Percentiles rank a stretch among this genome's conserved stretches.
phyloP scores from a whole-genome alignment of 176 grass and related monocot genomes.

The Olyra latifolia region DNA sequence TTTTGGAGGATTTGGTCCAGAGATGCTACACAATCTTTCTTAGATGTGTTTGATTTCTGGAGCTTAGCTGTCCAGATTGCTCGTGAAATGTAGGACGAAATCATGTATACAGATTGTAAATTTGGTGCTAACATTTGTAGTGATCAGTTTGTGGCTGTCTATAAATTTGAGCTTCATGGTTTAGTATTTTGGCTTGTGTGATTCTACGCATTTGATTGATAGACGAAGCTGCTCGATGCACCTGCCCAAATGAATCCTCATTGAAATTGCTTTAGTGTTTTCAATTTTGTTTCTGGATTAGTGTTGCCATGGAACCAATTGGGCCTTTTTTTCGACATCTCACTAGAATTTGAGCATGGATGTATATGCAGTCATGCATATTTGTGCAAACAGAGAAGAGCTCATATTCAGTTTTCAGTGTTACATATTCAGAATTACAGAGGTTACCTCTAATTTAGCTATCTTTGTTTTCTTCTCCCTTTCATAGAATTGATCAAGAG shows the following conservation, averaged over 20 bases:
- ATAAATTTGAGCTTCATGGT: neutral
- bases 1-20: constrained; percentile 20
- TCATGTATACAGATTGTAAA: constrained; percentile 41
- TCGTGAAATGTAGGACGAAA: constrained; percentile 4
- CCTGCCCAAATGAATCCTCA: neutral
- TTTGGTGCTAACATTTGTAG: constrained; percentile 18
- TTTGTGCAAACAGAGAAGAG: neutral
- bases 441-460: neutral
- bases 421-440: neutral
- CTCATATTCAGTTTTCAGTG: neutral
- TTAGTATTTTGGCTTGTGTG: neutral
- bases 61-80: constrained; percentile 13
- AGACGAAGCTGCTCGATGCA: neutral
- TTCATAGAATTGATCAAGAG: neutral
- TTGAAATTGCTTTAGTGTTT: neutral
- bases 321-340: neutral
- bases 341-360: neutral
- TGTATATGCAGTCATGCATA: too few relatives aligned
- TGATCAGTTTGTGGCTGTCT: neutral
- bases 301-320: neutral
- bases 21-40: constrained; percentile 31
- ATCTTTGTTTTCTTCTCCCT: neutral
- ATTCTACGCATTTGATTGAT: neutral
- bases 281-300: neutral
- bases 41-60: constrained; percentile 12